Evolutionary conservation across 495 filamentous ascomycete genomes (phyloP), one percentile per base, ranked within the genome.

Genomic region (Penicillium ochrochloron): DNA sequence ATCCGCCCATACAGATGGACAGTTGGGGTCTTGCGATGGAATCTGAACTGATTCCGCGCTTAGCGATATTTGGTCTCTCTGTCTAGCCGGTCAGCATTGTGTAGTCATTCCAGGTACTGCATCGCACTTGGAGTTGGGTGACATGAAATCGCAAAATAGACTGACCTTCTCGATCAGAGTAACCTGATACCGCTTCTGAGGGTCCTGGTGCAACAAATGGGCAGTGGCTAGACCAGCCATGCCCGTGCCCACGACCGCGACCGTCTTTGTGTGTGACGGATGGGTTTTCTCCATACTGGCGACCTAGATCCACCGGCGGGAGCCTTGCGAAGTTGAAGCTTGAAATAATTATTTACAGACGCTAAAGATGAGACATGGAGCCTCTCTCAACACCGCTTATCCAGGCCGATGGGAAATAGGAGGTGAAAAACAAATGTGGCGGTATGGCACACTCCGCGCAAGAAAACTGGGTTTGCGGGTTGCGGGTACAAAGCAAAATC

Each of bases 171-270:
- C 81, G 50, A 85, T 76, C 33, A 85, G 57, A 55, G 77, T 73
- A 29, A 86, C 80, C 2, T 76, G 59, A 59, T 78, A 87, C 64
- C 82, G 75, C 23, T 70, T 42, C 42, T 72, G 44, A 2, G 62
- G n/a, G 66, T 86, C 83, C 17, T 69, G 70, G n/a, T 77, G 65
- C 8, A 86, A 73, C 31, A 86, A 71, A 60, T 83, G 80, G 3
- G 83, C 83, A 0, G 76, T 76, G 15, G 82, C 80, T 60, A 86
- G 73, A 11, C 85, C 85, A 1, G 85, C 83, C 75, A 87, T 77
- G 9, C 85, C 84, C 9, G 83, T 82, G 59, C 85, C 84, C 19
- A 87, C 70, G 41, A 87, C 73, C 37, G 83, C 83, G 33, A 84
- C 79, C 23, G 62, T 68, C 61, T 51, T 57, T 17, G 42, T 44